Conservation (phyloP, 805 yeast genomes). For the Millerozyma acaciae region DNA sequence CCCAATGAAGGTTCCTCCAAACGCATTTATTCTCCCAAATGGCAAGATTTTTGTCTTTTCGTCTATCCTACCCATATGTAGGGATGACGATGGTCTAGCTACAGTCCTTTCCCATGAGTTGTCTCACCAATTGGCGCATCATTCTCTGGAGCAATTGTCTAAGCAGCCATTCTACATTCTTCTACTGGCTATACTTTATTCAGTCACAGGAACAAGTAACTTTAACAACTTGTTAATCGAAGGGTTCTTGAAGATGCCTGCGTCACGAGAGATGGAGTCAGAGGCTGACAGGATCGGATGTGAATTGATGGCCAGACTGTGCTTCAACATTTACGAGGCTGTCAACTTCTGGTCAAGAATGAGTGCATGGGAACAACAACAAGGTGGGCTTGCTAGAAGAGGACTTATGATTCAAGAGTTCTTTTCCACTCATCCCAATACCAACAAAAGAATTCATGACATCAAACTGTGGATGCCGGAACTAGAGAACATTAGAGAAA, state of each 20-base stretch:
- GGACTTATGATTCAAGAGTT: constrained; percentile 50
- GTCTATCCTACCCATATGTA: constrained; percentile 72
- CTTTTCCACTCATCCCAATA: constrained; percentile 87
- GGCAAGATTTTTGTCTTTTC: constrained; percentile 92
- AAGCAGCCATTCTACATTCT: constrained; percentile 66
- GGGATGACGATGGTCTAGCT: constrained; percentile 88
- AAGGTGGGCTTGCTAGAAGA: constrained; percentile 32
- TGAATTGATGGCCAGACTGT: constrained; percentile 86
- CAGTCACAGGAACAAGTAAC: constrained; percentile 56
- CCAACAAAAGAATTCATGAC: constrained; percentile 63
- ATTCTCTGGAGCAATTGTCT: constrained; percentile 79
- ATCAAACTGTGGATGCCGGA: constrained; percentile 66
- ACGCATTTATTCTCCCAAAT: constrained; percentile 94
- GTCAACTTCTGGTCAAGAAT: constrained; percentile 79
- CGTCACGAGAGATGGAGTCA: constrained; percentile 88
- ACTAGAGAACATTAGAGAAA: constrained; percentile 43
- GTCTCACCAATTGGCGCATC: constrained; percentile 92
- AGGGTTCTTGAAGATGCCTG: constrained; percentile 68
- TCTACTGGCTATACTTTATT: constrained; percentile 49
- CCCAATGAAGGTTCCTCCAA: constrained; percentile 74
- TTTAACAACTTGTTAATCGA: constrained; percentile 51
- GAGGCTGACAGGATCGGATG: constrained; percentile 96
- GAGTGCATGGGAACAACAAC: constrained; percentile 40
- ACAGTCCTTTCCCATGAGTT: constrained; percentile 91
- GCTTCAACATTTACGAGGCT: constrained; percentile 76